These are phyloP conservation scores for Hanseniaspora pseudoguilliermondii DNA, from an alignment of 805 yeast species.

Conservation along the genomic window DNA sequence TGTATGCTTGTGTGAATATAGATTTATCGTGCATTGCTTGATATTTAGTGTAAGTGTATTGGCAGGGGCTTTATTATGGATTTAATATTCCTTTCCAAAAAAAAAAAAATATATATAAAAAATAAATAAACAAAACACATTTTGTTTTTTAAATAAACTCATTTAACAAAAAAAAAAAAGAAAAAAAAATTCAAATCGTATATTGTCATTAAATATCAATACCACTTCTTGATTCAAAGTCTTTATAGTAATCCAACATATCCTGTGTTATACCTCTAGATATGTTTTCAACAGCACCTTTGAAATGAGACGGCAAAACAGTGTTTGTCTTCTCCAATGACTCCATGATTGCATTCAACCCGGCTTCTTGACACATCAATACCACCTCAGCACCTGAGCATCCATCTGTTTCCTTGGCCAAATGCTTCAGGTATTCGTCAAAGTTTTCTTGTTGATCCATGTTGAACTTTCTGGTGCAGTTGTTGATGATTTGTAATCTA, in stretches of 20 bases:
- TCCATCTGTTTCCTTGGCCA: slow-evolving; percentile 66
- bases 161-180: too few relatives aligned
- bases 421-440: slow-evolving; percentile 20
- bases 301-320: slow-evolving; percentile 59
- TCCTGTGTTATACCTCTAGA: slow-evolving; percentile 73
- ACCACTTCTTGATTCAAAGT: slow-evolving; percentile 33
- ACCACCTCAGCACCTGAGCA: slow-evolving; percentile 97
- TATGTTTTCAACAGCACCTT: slow-evolving; percentile 52
- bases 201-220: slow-evolving; percentile 14
- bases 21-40: neutral
- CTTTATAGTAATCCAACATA: slow-evolving; percentile 64
- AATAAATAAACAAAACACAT: too few relatives aligned
- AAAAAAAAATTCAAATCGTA: neutral
- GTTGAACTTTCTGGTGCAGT: slow-evolving; percentile 55
- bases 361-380: slow-evolving; percentile 86
- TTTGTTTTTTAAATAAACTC: too few relatives aligned
- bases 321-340: slow-evolving; percentile 34
- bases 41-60: neutral
- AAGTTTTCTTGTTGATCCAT: slow-evolving; percentile 37
- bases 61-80: too few relatives aligned
- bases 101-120: too few relatives aligned
- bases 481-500: slow-evolving; percentile 60
- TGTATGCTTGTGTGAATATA: neutral
- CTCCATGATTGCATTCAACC: slow-evolving; percentile 85
- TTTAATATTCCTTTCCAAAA: too few relatives aligned